Conservation (phyloP, 2,329 filamentous ascomycete species). For the Neofusicoccum sp. region DNA sequence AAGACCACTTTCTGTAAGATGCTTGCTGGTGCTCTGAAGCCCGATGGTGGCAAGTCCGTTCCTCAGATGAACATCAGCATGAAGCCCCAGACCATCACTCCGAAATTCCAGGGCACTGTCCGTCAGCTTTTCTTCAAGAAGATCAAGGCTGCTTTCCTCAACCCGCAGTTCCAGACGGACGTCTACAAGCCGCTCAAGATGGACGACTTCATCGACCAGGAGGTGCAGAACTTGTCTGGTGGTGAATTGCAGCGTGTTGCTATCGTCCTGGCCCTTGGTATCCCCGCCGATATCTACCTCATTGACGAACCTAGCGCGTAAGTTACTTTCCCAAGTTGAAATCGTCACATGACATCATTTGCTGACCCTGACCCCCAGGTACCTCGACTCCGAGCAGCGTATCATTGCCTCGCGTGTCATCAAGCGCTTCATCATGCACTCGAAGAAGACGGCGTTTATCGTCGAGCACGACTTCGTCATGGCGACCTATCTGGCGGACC, state of each 20-base stretch:
- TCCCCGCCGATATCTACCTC: conserved; percentile 96
- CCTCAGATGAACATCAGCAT: conserved; percentile 97
- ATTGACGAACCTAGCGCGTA: conserved; percentile 92
- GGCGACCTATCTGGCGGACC: conserved; percentile 80
- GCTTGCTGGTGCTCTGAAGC: conserved; percentile 89
- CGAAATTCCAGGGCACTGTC: conserved; percentile 96
- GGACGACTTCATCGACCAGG: conserved; percentile 98
- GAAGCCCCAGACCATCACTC: conserved; percentile 99
- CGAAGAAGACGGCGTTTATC: conserved; percentile 98
- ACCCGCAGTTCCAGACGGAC: conserved; percentile 98
- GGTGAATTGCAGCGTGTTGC: conserved; percentile 99
- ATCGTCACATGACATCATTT: neutral
- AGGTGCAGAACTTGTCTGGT: conserved; percentile 98
- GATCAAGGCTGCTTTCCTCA: conserved; percentile 95
- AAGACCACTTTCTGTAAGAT: conserved; percentile 99
- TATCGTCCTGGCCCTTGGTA: conserved; percentile 93
- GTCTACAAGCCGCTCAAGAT: conserved; percentile 99
- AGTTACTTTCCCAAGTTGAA: neutral
- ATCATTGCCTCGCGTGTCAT: conserved; percentile 96
- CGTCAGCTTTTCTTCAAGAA: conserved; percentile 99
- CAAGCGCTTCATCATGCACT: conserved; percentile 99
- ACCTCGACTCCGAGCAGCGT: conserved; percentile 98
- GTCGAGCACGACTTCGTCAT: conserved; percentile 99
- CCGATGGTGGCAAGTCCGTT: conserved; percentile 75
- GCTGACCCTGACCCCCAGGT: conserved; percentile 42